These are phyloP conservation scores for Albatrellus ellisii DNA, from an alignment of 768 basidiomycete genomes.

Conservation along the genomic window DNA sequence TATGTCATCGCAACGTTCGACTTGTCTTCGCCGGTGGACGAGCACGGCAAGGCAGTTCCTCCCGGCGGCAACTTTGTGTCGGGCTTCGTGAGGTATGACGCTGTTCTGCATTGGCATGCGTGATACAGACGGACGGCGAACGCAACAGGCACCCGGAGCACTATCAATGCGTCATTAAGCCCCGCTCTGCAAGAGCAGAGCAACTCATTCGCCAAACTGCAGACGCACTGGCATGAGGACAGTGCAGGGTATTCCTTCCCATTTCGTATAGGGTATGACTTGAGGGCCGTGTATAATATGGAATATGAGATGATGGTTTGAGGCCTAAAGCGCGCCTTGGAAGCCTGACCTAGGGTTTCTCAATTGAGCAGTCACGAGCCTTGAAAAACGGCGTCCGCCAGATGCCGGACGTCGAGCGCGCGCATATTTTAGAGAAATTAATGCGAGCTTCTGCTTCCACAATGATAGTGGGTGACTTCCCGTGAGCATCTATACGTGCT, in stretches of 20 bases:
- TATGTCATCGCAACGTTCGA: conserved; percentile 11
- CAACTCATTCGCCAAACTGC: conserved; percentile 3
- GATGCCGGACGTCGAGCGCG: too few species aligned
- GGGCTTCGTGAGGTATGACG: conserved; percentile 10
- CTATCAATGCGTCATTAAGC: conserved; percentile 14
- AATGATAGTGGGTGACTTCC: too few species aligned
- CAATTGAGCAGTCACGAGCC: not conserved
- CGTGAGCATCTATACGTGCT: too few species aligned
- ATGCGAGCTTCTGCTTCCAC: too few species aligned
- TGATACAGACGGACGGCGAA: not conserved
- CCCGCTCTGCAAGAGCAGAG: conserved; percentile 9
- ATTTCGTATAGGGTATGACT: not conserved
- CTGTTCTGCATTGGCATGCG: not conserved
- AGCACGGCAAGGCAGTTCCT: conserved; percentile 6
- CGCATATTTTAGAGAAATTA: too few species aligned
- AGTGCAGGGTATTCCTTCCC: too few species aligned
- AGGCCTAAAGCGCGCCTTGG: not conserved
- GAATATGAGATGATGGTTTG: too few species aligned
- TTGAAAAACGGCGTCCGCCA: not conserved
- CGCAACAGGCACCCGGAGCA: conserved; percentile 12
- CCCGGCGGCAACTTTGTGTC: conserved; percentile 8
- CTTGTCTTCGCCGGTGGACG: conserved; percentile 6
- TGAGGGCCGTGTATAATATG: not conserved
- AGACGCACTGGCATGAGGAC: not conserved
- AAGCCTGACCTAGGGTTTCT: not conserved